Evolutionary conservation across 164 flowering plant species (phyloP).

Genomic region (Tinospora cordifolia): DNA sequence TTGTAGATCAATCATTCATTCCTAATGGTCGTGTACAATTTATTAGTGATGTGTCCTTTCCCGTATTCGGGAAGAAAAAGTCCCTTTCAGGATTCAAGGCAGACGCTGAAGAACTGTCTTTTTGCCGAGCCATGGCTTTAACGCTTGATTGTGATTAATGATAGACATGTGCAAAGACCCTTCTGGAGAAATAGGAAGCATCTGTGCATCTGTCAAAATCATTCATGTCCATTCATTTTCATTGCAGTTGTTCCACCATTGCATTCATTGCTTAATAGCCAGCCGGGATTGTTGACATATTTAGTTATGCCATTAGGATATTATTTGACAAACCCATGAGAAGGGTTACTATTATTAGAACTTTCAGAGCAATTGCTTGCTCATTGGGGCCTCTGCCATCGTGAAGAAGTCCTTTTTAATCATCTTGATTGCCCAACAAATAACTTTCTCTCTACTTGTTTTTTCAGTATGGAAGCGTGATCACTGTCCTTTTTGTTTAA

Average conservation of each 20-base stretch:
- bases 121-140: not conserved
- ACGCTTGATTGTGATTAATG: not conserved
- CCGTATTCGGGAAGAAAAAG: not conserved
- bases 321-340: not conserved
- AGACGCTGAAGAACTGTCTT: not conserved
- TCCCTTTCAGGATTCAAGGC: not conserved
- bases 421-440: not conserved
- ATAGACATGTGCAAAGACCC: not conserved
- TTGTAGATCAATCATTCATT: not conserved
- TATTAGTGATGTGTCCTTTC: not conserved
- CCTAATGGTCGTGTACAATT: not conserved
- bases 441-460: not conserved
- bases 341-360: not conserved
- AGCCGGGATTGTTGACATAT: not conserved
- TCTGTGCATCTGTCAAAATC: conserved; percentile 3
- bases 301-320: not conserved
- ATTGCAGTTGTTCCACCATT: conserved; percentile 1
- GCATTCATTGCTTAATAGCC: not conserved
- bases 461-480: not conserved
- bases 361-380: not conserved
- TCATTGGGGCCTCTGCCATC: not conserved
- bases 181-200: not conserved
- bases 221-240: conserved; percentile 5
- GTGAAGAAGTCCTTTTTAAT: not conserved
- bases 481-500: too few relatives aligned